Percentiles rank a stretch among this genome's conserved stretches.
Conservation (phyloP, 1,139 yeast species). For the Pneumocystis wakefieldiae region DNA sequence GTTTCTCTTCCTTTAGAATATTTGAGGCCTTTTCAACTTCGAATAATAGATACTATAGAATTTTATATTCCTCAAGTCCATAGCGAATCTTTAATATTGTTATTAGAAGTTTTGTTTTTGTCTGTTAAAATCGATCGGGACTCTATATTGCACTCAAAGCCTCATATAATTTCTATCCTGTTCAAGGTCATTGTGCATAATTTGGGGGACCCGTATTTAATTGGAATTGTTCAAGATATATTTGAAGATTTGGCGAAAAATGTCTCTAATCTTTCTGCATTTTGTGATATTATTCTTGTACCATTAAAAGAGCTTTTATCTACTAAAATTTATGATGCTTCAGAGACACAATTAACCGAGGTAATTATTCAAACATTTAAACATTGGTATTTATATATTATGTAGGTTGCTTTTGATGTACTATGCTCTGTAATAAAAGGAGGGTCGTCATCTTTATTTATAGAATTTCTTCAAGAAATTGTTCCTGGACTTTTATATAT, state of each 20-base stretch:
- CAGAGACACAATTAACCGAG: background rate
- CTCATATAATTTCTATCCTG: slow-evolving; percentile 8
- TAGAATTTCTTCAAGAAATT: slow-evolving; percentile 8
- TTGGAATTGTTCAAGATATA: slow-evolving; percentile 11
- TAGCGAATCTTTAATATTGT: slow-evolving; percentile 7
- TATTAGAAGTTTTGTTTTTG: slow-evolving; percentile 9
- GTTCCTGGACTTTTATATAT: slow-evolving; percentile 8
- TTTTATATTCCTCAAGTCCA: background rate
- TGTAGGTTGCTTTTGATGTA: slow-evolving; percentile 9
- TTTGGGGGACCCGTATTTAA: slow-evolving; percentile 13
- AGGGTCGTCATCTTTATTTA: slow-evolving; percentile 9
- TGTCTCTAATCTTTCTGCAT: slow-evolving; percentile 3
- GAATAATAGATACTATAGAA: slow-evolving; percentile 4
- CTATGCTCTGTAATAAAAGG: slow-evolving; percentile 11
- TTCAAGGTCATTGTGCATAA: slow-evolving; percentile 9
- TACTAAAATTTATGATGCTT: background rate
- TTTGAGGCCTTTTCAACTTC: slow-evolving; percentile 2
- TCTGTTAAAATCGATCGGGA: slow-evolving; percentile 5
- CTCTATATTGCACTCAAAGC: background rate
- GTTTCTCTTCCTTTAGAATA: background rate
- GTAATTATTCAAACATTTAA: background rate
- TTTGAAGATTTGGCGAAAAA: slow-evolving; percentile 10
- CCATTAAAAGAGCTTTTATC: background rate
- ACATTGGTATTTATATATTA: slow-evolving; percentile 1
- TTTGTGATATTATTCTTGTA: background rate